Evolutionary conservation across 2,329 filamentous ascomycete species (phyloP).

Genomic region (Alternaria consortialis): DNA sequence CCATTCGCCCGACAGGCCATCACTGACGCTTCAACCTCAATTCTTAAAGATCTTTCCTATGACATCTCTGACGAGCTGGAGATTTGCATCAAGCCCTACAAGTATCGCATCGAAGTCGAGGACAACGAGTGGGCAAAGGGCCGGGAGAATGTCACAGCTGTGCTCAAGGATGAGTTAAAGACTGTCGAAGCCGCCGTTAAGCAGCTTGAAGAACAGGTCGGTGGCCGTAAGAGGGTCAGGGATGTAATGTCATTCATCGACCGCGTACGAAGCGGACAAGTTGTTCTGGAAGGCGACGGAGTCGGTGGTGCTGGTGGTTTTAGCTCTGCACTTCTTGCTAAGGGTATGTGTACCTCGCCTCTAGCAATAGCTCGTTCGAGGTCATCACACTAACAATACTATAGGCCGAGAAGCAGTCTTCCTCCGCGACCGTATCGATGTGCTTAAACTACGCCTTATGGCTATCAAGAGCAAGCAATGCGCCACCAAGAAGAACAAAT

Average conservation of each 20-base stretch:
- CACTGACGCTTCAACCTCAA: slow-evolving; percentile 85
- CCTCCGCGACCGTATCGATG: slow-evolving; percentile 87
- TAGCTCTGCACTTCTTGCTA: slow-evolving; percentile 82
- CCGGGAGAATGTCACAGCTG: slow-evolving; percentile 79
- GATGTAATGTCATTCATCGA: slow-evolving; percentile 94
- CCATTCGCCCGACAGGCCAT: slow-evolving; percentile 95
- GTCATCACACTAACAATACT: slow-evolving; percentile 13
- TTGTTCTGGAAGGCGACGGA: slow-evolving; percentile 83
- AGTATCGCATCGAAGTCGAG: slow-evolving; percentile 96
- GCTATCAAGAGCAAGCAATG: slow-evolving; percentile 94
- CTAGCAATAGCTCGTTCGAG: not conserved
- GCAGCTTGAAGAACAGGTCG: slow-evolving; percentile 77
- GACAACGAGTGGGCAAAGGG: slow-evolving; percentile 87
- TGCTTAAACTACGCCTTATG: slow-evolving; percentile 87
- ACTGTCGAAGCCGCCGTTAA: slow-evolving; percentile 84
- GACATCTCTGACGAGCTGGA: slow-evolving; percentile 98
- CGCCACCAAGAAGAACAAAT: slow-evolving; percentile 84
- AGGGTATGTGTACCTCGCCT: slow-evolving; percentile 65
- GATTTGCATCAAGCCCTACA: slow-evolving; percentile 99
- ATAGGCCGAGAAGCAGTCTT: slow-evolving; percentile 91
- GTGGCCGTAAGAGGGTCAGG: slow-evolving; percentile 81
- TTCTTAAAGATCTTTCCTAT: slow-evolving; percentile 93
- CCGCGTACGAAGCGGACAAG: slow-evolving; percentile 84
- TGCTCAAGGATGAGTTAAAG: slow-evolving; percentile 86
- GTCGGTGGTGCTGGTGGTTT: slow-evolving; percentile 91